These are phyloP conservation scores for Nicotiana tabacum DNA, from an alignment of 257 asterid genomes.

Conservation along the genomic window DNA sequence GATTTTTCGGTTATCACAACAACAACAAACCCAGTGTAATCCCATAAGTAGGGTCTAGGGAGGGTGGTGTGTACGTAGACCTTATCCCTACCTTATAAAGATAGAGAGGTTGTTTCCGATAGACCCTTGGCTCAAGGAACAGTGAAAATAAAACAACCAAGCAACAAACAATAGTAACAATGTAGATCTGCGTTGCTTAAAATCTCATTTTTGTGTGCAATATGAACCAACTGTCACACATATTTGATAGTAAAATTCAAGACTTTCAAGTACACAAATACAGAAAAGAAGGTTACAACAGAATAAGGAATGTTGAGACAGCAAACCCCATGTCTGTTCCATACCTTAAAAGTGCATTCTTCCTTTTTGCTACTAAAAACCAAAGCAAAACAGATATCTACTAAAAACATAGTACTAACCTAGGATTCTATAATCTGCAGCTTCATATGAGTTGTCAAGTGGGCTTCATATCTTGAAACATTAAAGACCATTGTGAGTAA, in stretches of 20 bases:
- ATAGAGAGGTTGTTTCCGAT: too few relatives aligned
- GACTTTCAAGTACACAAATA: neutral
- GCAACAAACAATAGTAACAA: too few relatives aligned
- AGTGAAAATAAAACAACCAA: too few relatives aligned
- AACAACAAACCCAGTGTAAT: too few relatives aligned
- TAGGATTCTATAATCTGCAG: neutral
- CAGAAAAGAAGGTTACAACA: neutral
- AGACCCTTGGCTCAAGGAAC: too few relatives aligned
- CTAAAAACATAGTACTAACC: neutral
- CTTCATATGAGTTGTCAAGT: conserved; percentile 30
- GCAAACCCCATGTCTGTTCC: neutral
- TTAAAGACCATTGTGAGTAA: conserved; percentile 70
- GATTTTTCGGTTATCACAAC: too few relatives aligned
- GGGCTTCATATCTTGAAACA: conserved; percentile 90
- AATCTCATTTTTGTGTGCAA: neutral
- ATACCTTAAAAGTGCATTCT: neutral
- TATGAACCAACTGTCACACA: neutral
- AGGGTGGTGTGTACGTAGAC: too few relatives aligned
- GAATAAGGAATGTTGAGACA: conserved; percentile 5
- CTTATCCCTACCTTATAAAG: too few relatives aligned
- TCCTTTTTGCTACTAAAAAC: neutral
- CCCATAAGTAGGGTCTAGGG: too few relatives aligned
- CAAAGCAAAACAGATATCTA: neutral
- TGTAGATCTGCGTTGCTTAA: neutral
- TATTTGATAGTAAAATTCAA: neutral